Evolutionary conservation across 169 alveolate species (phyloP), one percentile per base, ranked within the genome.

Genomic region (Plasmodium reichenowi): DNA sequence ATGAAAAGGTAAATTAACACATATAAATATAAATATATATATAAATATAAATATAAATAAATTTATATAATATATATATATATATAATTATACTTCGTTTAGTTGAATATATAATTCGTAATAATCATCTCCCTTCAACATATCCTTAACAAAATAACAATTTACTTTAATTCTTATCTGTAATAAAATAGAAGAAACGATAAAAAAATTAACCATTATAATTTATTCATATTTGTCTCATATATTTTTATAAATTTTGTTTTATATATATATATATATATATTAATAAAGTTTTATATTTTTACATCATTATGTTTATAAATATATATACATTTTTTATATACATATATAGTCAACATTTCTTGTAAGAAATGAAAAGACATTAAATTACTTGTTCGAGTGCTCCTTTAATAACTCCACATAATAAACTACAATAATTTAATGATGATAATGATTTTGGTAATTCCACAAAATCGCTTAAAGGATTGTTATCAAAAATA

Each of bases 331-430:
- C 6, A 52, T 52, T 3, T 52, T 52, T 13, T 52, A 52, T 13
- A 52, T 52, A 32, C 45, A 32, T 8, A 32, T 32, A 32, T 32
- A 0, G 45, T 32, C 8, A 32, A 32, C 45, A 32, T 32, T 32
- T 32, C 0, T 32, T 32, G 45, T 32, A 32, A 32, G 45, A 32
- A 32, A 32, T 32, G 45, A 32, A 32, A 32, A 4, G 45, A 32
- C 8, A 32, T 32, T 32, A 20, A 47, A 13, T 70, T 47, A 94
- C 96, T 93, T 94, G 96, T 32, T 93, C 96, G 17, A 94, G 58
- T 10, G 96, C 96, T 1, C 96, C 96, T n/a, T 64, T 66, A 1
- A 94, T 94, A 5, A 93, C 95, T 8, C 96, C 96, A 45, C 96
- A 94, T 13, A 92, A 56, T 60, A 94, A 86, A 62, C 92, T 91